Conservation (phyloP, 106 monocot genomes). For the Triglochin maritima region DNA sequence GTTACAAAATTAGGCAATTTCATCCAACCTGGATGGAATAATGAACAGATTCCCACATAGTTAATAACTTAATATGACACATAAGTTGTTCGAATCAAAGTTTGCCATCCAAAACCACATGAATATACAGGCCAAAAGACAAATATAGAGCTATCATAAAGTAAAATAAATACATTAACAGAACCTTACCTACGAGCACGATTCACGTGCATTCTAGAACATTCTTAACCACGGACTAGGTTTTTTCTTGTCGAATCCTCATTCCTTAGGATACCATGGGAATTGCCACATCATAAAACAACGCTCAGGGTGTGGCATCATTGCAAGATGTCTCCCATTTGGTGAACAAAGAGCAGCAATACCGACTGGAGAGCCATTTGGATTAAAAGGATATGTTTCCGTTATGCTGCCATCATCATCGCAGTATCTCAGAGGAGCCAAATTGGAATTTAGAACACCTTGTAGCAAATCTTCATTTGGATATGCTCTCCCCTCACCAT, state of each 20-base stretch:
- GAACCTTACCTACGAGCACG: constrained; percentile 43
- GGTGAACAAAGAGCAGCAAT: constrained; percentile 87
- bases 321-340: constrained; percentile 90
- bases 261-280: constrained; percentile 89
- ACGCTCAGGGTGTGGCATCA: constrained; percentile 98
- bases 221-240: constrained; percentile 87
- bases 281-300: constrained; percentile 99
- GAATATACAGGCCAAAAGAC: too few relatives aligned
- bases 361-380: constrained; percentile 84
- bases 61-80: too few relatives aligned
- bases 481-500: constrained; percentile 83
- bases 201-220: constrained; percentile 96
- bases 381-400: constrained; percentile 85
- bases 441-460: constrained; percentile 27
- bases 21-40: too few relatives aligned
- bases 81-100: too few relatives aligned
- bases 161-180: background rate
- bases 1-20: too few relatives aligned
- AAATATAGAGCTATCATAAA: too few relatives aligned
- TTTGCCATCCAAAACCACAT: too few relatives aligned
- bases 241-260: constrained; percentile 56
- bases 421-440: constrained; percentile 85
- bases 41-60: too few relatives aligned
- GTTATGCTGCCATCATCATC: constrained; percentile 60
- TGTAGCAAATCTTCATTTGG: constrained; percentile 40